Evolutionary conservation across 2,329 filamentous ascomycete genomes (phyloP).

Genomic region (Phoma herbarum): DNA sequence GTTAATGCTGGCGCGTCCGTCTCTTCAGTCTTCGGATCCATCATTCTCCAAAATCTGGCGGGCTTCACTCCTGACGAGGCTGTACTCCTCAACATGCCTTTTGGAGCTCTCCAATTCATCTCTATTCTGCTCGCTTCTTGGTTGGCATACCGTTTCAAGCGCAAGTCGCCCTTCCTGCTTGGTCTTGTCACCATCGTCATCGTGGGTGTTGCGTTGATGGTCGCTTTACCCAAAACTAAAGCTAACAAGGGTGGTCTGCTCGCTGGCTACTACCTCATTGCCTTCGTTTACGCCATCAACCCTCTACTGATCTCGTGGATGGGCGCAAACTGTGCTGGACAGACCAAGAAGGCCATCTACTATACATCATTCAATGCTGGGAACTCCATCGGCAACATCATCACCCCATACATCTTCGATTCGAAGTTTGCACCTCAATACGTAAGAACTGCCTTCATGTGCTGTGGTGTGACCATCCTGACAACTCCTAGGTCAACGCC

Average conservation of each 20-base stretch:
- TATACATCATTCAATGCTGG: slow-evolving; percentile 72
- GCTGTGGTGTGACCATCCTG: not conserved
- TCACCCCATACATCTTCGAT: slow-evolving; percentile 37
- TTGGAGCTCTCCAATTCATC: slow-evolving; percentile 52
- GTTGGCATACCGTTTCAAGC: slow-evolving; percentile 67
- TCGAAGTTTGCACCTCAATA: slow-evolving; percentile 35
- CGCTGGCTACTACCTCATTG: slow-evolving; percentile 71
- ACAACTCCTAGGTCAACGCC: slow-evolving; percentile 26
- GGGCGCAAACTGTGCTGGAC: slow-evolving; percentile 72
- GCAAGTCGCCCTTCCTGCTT: slow-evolving; percentile 62
- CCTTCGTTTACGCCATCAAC: slow-evolving; percentile 72
- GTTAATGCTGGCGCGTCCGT: slow-evolving; percentile 53
- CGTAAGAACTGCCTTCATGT: slow-evolving; percentile 13
- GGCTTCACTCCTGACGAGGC: slow-evolving; percentile 69
- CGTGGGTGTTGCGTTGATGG: slow-evolving; percentile 66
- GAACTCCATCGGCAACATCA: slow-evolving; percentile 69
- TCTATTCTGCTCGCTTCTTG: slow-evolving; percentile 56
- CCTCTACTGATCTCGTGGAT: slow-evolving; percentile 74
- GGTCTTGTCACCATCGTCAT: slow-evolving; percentile 63
- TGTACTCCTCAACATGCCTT: slow-evolving; percentile 64
- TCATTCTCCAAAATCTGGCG: slow-evolving; percentile 64
- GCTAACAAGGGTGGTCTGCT: slow-evolving; percentile 60
- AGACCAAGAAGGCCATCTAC: slow-evolving; percentile 71
- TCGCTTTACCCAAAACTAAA: slow-evolving; percentile 55
- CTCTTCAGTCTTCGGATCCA: slow-evolving; percentile 67